phyloP scores from a whole-genome alignment of 352 stramenopile species.

The Aphanomyces astaci region DNA sequence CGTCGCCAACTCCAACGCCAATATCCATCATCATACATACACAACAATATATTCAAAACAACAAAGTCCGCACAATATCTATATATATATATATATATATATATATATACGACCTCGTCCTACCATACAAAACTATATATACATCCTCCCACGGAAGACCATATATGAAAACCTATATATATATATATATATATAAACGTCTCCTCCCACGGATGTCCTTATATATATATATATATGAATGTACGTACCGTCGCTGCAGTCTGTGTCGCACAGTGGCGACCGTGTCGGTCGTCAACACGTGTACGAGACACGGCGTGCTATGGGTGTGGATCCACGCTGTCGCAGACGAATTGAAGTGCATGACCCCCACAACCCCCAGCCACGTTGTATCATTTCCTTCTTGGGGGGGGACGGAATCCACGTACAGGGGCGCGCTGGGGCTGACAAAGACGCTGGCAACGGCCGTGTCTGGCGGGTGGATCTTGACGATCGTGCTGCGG shows the following conservation, averaged over 20 bases:
- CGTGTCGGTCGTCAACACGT: slow-evolving; percentile 58
- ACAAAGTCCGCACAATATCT: no score
- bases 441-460: background rate
- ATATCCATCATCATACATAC: no score
- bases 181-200: no score
- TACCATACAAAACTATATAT: no score
- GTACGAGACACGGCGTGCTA: slow-evolving; percentile 55
- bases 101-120: no score
- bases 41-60: no score
- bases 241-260: slow-evolving; percentile 47
- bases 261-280: slow-evolving; percentile 54
- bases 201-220: no score
- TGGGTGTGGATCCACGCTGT: slow-evolving; percentile 63
- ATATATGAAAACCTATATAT: no score
- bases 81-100: no score
- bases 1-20: no score
- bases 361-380: slow-evolving; percentile 45
- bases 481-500: background rate
- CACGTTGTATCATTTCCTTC: background rate
- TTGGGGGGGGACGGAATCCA: background rate
- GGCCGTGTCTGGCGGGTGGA: background rate
- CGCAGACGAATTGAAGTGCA: slow-evolving; percentile 63
- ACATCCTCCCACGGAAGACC: no score
- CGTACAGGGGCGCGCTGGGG: background rate
- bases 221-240: no score